Base-by-base conservation (phyloP, 805 yeast genomes). In the Vanderwaltozyma yarrowii region DNA sequence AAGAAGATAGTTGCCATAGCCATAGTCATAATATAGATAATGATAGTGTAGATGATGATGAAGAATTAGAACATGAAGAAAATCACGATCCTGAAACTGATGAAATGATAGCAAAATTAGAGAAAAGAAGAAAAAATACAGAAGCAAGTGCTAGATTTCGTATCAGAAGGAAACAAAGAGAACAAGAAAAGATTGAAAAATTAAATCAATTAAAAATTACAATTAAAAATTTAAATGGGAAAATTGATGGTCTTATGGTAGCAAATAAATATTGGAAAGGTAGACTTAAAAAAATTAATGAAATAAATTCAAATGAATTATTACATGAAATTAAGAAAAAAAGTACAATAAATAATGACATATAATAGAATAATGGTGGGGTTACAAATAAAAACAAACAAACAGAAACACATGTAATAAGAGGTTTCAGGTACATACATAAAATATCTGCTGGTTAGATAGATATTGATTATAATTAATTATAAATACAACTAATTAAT, bases 61-160 rank as follows among this genome's bases (percentile, higher is more conserved):
- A 27, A 20, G 19, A 29, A 12, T 20, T 30, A 10, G 37, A 32
- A 19, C 35, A 32, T 3, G 35, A 31, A 12, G 27, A 32, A 14
- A 12, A 18, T 19, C 20, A n/a, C 9, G 23, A 21, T 21, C 6
- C 6, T 21, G 23, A 30, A 7, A 13, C 5, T 17, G 31, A 28
- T 14, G 41, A 30, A 16, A 24, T 17, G 15, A 12, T 31, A 5
- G 31, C 30, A 20, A 26, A 20, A 33, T 19, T 30, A 24, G 38
- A 82, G 52, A 89, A 85, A 62, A 73, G 95, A 44, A 75, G 81
- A 46, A 73, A 94, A 50, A 88, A 87, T 62, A 87, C 96, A 0
- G 95, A 92, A 1, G 97, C 98, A 1, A 78, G 89, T 16, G 96
- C 96, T 4, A 70, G 97, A 43, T 89, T 89, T 68, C 72, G 98